These are phyloP conservation scores for Phytophthora palmivora DNA, from an alignment of 352 stramenopile genomes.

Conservation along the genomic window DNA sequence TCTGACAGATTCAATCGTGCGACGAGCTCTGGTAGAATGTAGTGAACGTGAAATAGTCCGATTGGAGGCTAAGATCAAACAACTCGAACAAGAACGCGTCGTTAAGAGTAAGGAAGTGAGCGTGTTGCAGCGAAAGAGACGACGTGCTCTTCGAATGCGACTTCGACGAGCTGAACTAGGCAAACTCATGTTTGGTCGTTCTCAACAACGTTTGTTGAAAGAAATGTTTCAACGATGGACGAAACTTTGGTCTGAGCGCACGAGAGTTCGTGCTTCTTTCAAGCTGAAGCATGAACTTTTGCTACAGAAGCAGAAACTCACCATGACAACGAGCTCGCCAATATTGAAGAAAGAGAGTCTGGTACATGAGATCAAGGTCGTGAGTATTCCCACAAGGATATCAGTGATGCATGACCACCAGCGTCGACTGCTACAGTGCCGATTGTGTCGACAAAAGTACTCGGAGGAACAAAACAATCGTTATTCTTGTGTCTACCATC, in stretches of 20 bases:
- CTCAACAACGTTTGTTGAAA: slow-evolving; percentile 43
- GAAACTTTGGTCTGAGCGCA: slow-evolving; percentile 59
- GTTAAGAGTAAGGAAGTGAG: slow-evolving; percentile 64
- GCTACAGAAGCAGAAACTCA: slow-evolving; percentile 59
- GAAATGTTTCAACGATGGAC: slow-evolving; percentile 71
- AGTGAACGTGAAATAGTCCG: slow-evolving; percentile 53
- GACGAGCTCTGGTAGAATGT: slow-evolving; percentile 49
- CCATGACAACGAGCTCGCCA: slow-evolving; percentile 22
- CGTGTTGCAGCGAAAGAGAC: slow-evolving; percentile 56
- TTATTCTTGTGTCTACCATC: slow-evolving; percentile 72
- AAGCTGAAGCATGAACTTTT: slow-evolving; percentile 71
- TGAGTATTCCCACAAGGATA: slow-evolving; percentile 37
- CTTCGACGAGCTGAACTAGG: slow-evolving; percentile 58
- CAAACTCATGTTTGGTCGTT: slow-evolving; percentile 57
- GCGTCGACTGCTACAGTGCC: slow-evolving; percentile 55
- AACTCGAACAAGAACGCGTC: slow-evolving; percentile 47
- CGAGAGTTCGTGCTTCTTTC: slow-evolving; percentile 65
- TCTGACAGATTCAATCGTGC: slow-evolving; percentile 64
- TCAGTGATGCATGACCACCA: slow-evolving; percentile 72
- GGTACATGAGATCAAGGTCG: slow-evolving; percentile 19
- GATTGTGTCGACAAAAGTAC: slow-evolving; percentile 70
- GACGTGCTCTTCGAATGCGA: slow-evolving; percentile 50
- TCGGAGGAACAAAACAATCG: slow-evolving; percentile 78
- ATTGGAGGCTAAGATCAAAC: slow-evolving; percentile 40
- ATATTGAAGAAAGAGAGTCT: slow-evolving; percentile 23